Conservation (phyloP, 2,329 filamentous ascomycete species). For the Fusarium guadeloupense region DNA sequence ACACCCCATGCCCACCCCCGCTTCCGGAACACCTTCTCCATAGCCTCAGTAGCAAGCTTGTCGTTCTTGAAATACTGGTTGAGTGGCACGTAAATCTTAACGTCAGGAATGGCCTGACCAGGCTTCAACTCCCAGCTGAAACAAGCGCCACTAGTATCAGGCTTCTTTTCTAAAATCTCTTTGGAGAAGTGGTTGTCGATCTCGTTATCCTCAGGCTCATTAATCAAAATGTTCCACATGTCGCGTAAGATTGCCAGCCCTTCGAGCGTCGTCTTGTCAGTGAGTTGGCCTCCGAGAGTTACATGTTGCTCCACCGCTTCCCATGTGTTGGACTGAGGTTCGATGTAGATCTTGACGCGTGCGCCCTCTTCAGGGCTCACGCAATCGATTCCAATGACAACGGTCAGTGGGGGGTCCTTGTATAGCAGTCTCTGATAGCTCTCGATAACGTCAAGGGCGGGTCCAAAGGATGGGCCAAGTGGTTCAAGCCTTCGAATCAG, state of each 20-base stretch:
- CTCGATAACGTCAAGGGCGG: conserved; percentile 33
- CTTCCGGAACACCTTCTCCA: conserved; percentile 25
- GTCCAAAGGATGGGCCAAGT: conserved; percentile 12
- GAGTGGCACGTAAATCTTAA: conserved; percentile 43
- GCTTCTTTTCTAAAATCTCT: conserved; percentile 8
- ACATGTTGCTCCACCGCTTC: conserved; percentile 37
- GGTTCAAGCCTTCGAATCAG: conserved; percentile 37
- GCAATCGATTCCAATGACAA: conserved; percentile 43
- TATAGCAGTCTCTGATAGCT: conserved; percentile 24
- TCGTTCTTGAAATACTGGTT: conserved; percentile 36
- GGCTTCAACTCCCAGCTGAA: conserved; percentile 43
- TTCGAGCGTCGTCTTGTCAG: conserved; percentile 32
- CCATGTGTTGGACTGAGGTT: conserved; percentile 38
- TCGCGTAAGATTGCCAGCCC: conserved; percentile 35
- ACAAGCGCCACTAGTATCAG: conserved; percentile 34
- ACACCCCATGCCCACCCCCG: conserved; percentile 24
- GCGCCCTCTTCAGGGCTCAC: conserved; percentile 39
- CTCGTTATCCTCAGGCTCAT: conserved; percentile 32
- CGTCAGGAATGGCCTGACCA: conserved; percentile 33
- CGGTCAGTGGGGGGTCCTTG: conserved; percentile 27
- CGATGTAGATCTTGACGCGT: conserved; percentile 42
- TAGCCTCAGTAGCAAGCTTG: conserved; percentile 5
- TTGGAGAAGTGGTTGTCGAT: conserved; percentile 20
- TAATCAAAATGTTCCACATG: conserved; percentile 42
- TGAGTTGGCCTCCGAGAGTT: conserved; percentile 37